phyloP scores from a whole-genome alignment of 768 basidiomycete species.

The Rhodotorula babjevae region DNA sequence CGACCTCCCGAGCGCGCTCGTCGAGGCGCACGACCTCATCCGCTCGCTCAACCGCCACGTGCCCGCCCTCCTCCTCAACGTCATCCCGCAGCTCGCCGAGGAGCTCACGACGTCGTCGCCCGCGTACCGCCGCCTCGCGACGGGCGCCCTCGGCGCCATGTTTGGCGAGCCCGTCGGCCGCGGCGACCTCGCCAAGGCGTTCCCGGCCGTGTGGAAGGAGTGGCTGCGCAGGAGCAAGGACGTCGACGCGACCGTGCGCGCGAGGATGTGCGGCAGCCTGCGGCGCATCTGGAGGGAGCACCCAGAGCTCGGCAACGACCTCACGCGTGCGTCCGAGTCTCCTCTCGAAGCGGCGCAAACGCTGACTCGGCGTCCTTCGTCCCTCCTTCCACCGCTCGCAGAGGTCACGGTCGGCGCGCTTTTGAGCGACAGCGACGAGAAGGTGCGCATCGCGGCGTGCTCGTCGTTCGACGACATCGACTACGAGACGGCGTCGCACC shows the following conservation, averaged over 20 bases:
- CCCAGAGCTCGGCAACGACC: conserved; percentile 61
- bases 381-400: conserved; percentile 40
- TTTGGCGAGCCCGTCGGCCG: conserved; percentile 59
- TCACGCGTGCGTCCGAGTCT: conserved; percentile 74
- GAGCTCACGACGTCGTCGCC: conserved; percentile 65
- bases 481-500: conserved; percentile 82
- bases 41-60: conserved; percentile 72
- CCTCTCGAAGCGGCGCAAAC: too few species aligned
- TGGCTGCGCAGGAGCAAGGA: conserved; percentile 80
- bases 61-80: conserved; percentile 75
- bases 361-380: too few species aligned
- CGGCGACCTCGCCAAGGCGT: conserved; percentile 67
- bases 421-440: conserved; percentile 82
- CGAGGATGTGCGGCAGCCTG: conserved; percentile 71
- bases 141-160: conserved; percentile 83
- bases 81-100: conserved; percentile 87
- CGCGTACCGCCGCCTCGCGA: conserved; percentile 70
- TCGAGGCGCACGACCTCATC: conserved; percentile 76
- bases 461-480: conserved; percentile 73
- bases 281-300: conserved; percentile 61
- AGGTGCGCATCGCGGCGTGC: conserved; percentile 78
- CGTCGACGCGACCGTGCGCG: conserved; percentile 62
- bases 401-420: conserved; percentile 59
- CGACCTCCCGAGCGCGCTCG: conserved; percentile 48
- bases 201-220: conserved; percentile 74